Evolutionary conservation across 2,329 filamentous ascomycete genomes (phyloP), one percentile per base, ranked within the genome.

Genomic region (Neofusicoccum ribis): DNA sequence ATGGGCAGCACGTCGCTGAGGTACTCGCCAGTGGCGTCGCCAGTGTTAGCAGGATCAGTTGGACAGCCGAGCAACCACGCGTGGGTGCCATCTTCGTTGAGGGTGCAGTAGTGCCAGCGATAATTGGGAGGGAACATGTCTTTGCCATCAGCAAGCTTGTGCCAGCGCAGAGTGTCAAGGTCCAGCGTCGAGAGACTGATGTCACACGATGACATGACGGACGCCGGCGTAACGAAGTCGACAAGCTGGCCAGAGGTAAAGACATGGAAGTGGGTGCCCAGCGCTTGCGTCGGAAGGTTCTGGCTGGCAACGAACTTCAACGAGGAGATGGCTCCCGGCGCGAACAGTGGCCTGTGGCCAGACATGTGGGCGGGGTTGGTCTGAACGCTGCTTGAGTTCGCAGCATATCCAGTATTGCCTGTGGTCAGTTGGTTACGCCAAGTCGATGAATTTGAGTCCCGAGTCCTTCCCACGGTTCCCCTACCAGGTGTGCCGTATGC

Each of bases 61-160:
- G 91, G 91, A 72, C 93, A 97, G 8, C 95, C 95, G n/a, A 99
- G 84, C 27, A 99, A 83, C 93, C 95, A 99, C 7, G 93, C 95
- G 75, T 96, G 97, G 6, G 95, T 97, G 5, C 94, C 94, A 71
- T 96, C 92, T 67, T 95, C 89, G 74, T 97, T 96, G 79, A 97
- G 91, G 3, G 93, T 96, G 76, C 95, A 98, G 75, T 99, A 99
- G 77, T 98, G 94, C 95, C 95, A 99, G 66, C 94, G 88, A 76
- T 95, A 98, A n/a, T 91, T 92, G 0, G 88, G 83, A 70, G 91
- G 91, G 79, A 97, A 99, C 39, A 99, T 89, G 74, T 99, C 95
- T 58, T 92, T 90, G 3, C 95, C 95, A 72, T 97, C 94, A 1
- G 94, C 95, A 17, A 99, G 84, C 74, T 93, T 96, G 77, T 97